Conservation (phyloP, 1,139 yeast genomes). For the Taphrina communis region DNA sequence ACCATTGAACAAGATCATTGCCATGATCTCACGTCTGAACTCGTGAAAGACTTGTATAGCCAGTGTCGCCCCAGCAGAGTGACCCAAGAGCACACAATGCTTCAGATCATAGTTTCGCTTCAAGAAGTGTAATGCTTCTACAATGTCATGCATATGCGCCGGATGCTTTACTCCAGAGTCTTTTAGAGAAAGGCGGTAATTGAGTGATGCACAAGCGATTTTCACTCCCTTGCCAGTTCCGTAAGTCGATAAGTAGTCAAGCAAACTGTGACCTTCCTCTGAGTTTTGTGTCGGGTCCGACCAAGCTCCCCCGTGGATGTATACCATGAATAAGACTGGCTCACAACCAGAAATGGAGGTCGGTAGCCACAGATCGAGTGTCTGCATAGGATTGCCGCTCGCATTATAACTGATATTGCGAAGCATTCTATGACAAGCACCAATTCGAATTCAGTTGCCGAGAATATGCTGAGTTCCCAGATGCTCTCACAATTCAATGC, state of each 20-base stretch:
- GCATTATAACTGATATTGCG: constrained; percentile 14
- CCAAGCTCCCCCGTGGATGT: constrained; percentile 93
- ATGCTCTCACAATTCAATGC: no score
- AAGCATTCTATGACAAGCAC: background rate
- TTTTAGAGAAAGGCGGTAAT: constrained; percentile 72
- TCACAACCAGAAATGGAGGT: constrained; percentile 9
- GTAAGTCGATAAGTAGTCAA: constrained; percentile 46
- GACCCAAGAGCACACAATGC: constrained; percentile 62
- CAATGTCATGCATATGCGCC: constrained; percentile 63
- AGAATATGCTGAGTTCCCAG: no score
- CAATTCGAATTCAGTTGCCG: no score
- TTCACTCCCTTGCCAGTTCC: constrained; percentile 12
- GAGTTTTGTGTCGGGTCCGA: constrained; percentile 68
- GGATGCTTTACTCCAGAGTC: constrained; percentile 61
- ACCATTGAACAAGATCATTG: constrained; percentile 58
- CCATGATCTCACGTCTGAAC: constrained; percentile 31
- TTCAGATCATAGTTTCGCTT: constrained; percentile 49
- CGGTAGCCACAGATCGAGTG: constrained; percentile 21
- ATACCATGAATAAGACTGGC: constrained; percentile 54
- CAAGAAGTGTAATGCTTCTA: constrained; percentile 55
- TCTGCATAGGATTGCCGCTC: constrained; percentile 9
- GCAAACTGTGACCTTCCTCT: constrained; percentile 60
- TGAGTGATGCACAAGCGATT: constrained; percentile 56
- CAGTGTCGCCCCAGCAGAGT: constrained; percentile 82
- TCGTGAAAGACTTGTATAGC: constrained; percentile 60